Conservation (phyloP, 2,329 filamentous ascomycete species). For the Penicillium sp. region DNA sequence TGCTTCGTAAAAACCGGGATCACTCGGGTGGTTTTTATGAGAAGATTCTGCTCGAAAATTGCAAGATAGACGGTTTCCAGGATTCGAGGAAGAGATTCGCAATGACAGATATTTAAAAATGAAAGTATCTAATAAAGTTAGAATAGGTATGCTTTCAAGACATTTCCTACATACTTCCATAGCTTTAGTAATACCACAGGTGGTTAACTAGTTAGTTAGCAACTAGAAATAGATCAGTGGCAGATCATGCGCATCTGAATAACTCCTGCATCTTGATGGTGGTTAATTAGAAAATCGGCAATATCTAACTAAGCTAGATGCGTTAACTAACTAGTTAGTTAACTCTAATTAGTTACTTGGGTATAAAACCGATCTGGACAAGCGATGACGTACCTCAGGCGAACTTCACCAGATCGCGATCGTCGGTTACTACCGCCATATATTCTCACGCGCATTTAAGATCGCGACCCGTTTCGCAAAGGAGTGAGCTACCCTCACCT, state of each 20-base stretch:
- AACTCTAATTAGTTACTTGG: too few species aligned
- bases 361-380: not conserved
- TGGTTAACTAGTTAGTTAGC: too few species aligned
- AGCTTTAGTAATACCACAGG: too few species aligned
- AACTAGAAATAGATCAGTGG: too few species aligned
- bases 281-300: not conserved
- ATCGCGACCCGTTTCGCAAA: not conserved
- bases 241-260: too few species aligned
- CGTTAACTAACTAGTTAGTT: too few species aligned
- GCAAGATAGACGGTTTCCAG: too few species aligned
- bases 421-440: not conserved
- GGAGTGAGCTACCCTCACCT: not conserved
- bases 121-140: too few species aligned
- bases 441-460: not conserved
- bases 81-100: too few species aligned
- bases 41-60: not conserved
- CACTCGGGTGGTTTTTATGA: not conserved
- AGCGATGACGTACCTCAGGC: constrained; percentile 6
- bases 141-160: too few species aligned
- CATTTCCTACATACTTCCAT: too few species aligned
- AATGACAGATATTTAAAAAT: too few species aligned
- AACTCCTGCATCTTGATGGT: not conserved
- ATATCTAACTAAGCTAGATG: not conserved
- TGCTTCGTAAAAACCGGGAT: not conserved
- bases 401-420: constrained; percentile 10